A percentile compares a stretch with the other conserved stretches of the same genome.
phyloP scores from a whole-genome alignment of 2,329 filamentous ascomycete genomes.

The Diplodia mutila region DNA sequence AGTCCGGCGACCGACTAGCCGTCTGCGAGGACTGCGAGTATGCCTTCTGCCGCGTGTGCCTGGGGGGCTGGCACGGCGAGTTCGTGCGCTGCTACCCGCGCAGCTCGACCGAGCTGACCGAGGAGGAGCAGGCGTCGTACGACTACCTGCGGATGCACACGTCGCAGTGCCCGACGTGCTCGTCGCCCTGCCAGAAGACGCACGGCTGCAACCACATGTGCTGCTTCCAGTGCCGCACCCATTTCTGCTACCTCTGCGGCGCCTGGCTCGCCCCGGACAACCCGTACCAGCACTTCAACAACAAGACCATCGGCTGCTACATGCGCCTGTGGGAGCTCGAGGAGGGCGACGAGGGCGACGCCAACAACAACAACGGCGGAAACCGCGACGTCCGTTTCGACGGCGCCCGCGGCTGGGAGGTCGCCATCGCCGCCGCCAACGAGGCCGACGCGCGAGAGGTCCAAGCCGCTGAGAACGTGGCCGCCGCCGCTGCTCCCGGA shows the following conservation, averaged over 20 bases:
- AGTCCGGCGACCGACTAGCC: slow-evolving; percentile 65
- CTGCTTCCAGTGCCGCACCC: slow-evolving; percentile 84
- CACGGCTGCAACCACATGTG: slow-evolving; percentile 97
- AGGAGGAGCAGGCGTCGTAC: slow-evolving; percentile 82
- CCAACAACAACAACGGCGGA: slow-evolving; percentile 48
- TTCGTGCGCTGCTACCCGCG: slow-evolving; percentile 72
- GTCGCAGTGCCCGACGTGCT: slow-evolving; percentile 86
- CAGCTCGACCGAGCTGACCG: slow-evolving; percentile 71
- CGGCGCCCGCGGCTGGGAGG: slow-evolving; percentile 49
- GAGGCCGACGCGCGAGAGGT: slow-evolving; percentile 37
- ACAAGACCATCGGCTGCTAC: slow-evolving; percentile 69
- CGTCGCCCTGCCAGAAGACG: slow-evolving; percentile 82
- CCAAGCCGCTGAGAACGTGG: slow-evolving; percentile 35
- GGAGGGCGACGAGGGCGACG: slow-evolving; percentile 72
- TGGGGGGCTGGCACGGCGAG: slow-evolving; percentile 90
- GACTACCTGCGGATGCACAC: slow-evolving; percentile 83
- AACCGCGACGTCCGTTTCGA: slow-evolving; percentile 45
- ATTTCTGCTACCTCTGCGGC: slow-evolving; percentile 94
- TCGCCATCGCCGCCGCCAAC: slow-evolving; percentile 41
- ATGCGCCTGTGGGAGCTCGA: slow-evolving; percentile 90
- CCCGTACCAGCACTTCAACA: slow-evolving; percentile 89
- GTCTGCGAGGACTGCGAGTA: slow-evolving; percentile 89
- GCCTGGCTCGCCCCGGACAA: slow-evolving; percentile 81
- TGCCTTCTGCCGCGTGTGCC: slow-evolving; percentile 81
- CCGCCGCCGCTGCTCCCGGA: slow-evolving; percentile 29